Conservation (phyloP, 2,329 filamentous ascomycete genomes). For the Coniochaeta sp. region DNA sequence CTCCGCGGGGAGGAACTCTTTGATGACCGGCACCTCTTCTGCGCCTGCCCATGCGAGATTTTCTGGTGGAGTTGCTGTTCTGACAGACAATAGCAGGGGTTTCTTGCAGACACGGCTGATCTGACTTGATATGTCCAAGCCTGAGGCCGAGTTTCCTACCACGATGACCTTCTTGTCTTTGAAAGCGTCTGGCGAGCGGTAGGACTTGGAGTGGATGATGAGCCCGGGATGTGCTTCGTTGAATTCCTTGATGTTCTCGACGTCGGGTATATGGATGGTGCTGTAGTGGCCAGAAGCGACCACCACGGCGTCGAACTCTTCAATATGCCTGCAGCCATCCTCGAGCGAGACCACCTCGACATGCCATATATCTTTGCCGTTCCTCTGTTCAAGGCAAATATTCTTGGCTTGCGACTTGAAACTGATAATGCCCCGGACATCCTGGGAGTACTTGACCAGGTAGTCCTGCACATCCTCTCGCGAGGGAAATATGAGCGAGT, state of each 20-base stretch:
- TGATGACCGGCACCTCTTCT: constrained; percentile 50
- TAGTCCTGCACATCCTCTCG: constrained; percentile 68
- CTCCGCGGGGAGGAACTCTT: constrained; percentile 43
- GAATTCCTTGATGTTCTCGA: constrained; percentile 54
- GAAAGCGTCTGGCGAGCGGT: constrained; percentile 59
- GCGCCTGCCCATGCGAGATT: constrained; percentile 34
- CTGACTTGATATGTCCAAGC: constrained; percentile 74
- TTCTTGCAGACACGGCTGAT: constrained; percentile 53
- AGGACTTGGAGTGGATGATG: constrained; percentile 73
- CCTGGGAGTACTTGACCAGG: constrained; percentile 62
- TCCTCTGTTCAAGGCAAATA: constrained; percentile 34
- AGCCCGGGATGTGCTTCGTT: constrained; percentile 48
- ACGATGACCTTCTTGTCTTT: constrained; percentile 68
- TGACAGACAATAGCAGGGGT: constrained; percentile 60
- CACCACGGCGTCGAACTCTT: constrained; percentile 66
- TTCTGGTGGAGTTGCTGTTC: constrained; percentile 37
- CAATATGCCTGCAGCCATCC: constrained; percentile 29
- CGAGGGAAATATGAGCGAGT: constrained; percentile 66
- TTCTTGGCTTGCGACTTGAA: constrained; percentile 67
- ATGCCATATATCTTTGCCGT: constrained; percentile 48
- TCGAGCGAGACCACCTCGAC: constrained; percentile 46
- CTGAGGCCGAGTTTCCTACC: constrained; percentile 79
- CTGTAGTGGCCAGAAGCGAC: constrained; percentile 71
- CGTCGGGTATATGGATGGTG: constrained; percentile 58
- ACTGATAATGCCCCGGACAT: constrained; percentile 58